Evolutionary conservation across 179 eudicot species (phyloP), one percentile per base, ranked within the genome.

Genomic region (Amaranthus tricolor): DNA sequence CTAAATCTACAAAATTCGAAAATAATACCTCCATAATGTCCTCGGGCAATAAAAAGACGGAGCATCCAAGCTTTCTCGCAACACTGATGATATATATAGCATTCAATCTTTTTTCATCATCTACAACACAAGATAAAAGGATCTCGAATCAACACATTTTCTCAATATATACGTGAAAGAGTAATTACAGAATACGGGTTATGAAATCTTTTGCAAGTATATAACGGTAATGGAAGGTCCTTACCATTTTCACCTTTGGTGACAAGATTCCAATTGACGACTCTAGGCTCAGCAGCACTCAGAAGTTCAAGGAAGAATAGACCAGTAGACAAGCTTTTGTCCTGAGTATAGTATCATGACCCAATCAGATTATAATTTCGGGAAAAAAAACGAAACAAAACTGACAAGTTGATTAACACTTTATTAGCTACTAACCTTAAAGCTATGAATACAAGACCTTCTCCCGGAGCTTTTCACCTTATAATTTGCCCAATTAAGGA

Each of bases 201-300:
- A 21, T 12, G 7, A 59, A 44, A 21, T 49, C 17, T 48, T 19
- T 12, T 51, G 12, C 14, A 63, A 63, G 40, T 14, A 57, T 20
- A 31, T 31, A 31, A 59, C 19, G 1, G 57, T 45, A 15, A 43
- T 8, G 19, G 58, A 56, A 72, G 21, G 57, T 13, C 66, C 64
- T 53, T 86, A 86, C 97, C 94, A 76, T 82, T 86, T 76, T 82
- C 85, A 73, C 94, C 97, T 90, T 87, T 91, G 71, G 94, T 89
- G 65, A 91, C 97, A 71, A 89, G 92, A 74, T 91, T 91, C 97
- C 97, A 91, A 65, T 91, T 91, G 61, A 89, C 94, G 58, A 91
- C 91, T 74, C 94, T 86, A 15, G 94, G 92, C 78, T 87, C 92
- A 70, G 88, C 90, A 0, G 94, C 88, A 75, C 91, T 91, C 62